These are phyloP conservation scores for Otatea glauca DNA, from an alignment of 176 grass and related monocot genomes.

Conservation along the genomic window DNA sequence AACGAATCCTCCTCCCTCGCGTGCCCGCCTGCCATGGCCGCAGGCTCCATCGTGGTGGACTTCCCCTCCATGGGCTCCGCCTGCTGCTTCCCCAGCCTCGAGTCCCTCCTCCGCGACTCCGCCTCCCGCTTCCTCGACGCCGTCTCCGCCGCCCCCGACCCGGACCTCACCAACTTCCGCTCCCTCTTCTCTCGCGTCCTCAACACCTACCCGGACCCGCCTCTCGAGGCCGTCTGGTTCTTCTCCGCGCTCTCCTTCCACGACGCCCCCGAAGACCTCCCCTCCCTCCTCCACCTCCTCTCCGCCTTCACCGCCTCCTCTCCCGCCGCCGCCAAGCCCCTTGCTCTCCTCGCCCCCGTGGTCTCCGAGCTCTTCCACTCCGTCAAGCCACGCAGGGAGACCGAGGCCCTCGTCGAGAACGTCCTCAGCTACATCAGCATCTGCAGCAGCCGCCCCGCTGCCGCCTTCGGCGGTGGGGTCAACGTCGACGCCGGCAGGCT, in stretches of 20 bases:
- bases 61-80: slow-evolving; percentile 62
- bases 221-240: slow-evolving; percentile 91
- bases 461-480: neutral
- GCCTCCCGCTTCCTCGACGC: slow-evolving; percentile 77
- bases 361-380: slow-evolving; percentile 87
- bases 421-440: slow-evolving; percentile 87
- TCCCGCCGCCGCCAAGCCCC: slow-evolving; percentile 57
- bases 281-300: slow-evolving; percentile 74
- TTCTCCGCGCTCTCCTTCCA: slow-evolving; percentile 88
- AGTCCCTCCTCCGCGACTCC: slow-evolving; percentile 83
- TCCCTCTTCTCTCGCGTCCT: slow-evolving; percentile 83
- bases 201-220: slow-evolving; percentile 68
- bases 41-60: slow-evolving; percentile 61
- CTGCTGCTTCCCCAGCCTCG: slow-evolving; percentile 60
- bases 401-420: slow-evolving; percentile 68
- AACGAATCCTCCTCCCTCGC: slow-evolving; percentile 36
- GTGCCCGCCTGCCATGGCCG: slow-evolving; percentile 57
- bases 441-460: slow-evolving; percentile 59
- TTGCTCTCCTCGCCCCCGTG: slow-evolving; percentile 80
- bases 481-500: slow-evolving; percentile 35
- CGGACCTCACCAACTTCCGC: slow-evolving; percentile 81
- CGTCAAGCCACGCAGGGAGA: slow-evolving; percentile 66
- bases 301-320: slow-evolving; percentile 69
- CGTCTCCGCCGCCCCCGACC: slow-evolving; percentile 57
- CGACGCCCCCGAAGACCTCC: slow-evolving; percentile 65